phyloP scores from a whole-genome alignment of 495 filamentous ascomycete genomes.

The Aspergillus biplanus region DNA sequence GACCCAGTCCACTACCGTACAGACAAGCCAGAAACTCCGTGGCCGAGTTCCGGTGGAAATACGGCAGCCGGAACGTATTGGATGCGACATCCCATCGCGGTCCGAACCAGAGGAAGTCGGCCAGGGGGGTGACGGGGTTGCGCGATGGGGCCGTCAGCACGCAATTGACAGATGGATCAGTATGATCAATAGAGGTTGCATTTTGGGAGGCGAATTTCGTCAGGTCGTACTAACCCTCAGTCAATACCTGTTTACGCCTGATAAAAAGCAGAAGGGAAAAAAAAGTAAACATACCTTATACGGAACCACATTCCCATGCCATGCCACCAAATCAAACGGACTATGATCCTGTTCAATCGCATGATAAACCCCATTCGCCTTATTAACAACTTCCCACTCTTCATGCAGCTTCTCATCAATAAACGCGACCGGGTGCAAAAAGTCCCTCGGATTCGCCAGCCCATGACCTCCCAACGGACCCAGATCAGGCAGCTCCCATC shows the following conservation, averaged over 20 bases:
- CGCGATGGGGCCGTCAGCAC: constrained; percentile 45
- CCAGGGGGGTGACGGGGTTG: constrained; percentile 40
- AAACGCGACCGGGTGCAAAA: constrained; percentile 43
- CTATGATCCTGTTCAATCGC: constrained; percentile 47
- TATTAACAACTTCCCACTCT: constrained; percentile 41
- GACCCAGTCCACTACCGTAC: constrained; percentile 45
- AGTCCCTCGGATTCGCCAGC: constrained; percentile 46
- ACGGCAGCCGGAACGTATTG: constrained; percentile 47
- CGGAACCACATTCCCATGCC: constrained; percentile 50
- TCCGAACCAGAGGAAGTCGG: constrained; percentile 49
- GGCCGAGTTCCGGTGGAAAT: constrained; percentile 49
- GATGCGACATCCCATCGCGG: constrained; percentile 48
- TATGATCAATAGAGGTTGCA: constrained; percentile 46
- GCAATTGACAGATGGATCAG: constrained; percentile 43
- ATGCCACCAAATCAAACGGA: constrained; percentile 45
- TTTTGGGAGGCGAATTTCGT: constrained; percentile 49
- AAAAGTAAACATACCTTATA: constrained; percentile 35
- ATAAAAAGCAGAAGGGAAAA: too few species aligned
- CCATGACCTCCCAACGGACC: constrained; percentile 45
- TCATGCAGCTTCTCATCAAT: constrained; percentile 45
- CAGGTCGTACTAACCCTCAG: constrained; percentile 36
- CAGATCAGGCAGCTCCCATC: constrained; percentile 45
- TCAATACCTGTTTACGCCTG: too few species aligned
- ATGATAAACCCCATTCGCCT: constrained; percentile 39
- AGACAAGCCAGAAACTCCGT: constrained; percentile 46